Base-by-base conservation (phyloP, 73 alveolate species). In the Blepharisma japonicum region DNA sequence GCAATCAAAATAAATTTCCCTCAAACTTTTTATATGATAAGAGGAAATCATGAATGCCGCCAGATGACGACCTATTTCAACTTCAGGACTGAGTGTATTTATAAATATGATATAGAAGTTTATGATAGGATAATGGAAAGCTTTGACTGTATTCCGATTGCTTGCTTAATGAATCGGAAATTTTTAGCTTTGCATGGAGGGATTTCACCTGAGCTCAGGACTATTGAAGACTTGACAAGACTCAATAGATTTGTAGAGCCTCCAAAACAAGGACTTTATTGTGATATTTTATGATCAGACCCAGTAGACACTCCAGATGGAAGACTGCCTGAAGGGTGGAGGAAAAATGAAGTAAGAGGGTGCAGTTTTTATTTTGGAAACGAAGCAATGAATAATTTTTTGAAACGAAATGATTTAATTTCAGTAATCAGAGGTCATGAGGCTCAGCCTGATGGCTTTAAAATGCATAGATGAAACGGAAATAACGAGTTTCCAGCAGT, bases 131-230 rank as follows among this genome's bases (percentile, higher is more conserved):
- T 82, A 9, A 86, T 86, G 96, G 91, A 89, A 6, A 21, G 77
- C 74, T 93, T 93, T 78, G 98, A 93, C 82, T 77, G 85, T 20
- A 50, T 91, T 45, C 98, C 98, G 18, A n/a, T 93, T n/a, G 84
- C 96, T 20, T 94, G 96, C 56, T 47, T 85, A 45, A 70, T 93
- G 70, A 87, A 93, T 53, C 81, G 95, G 50, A 85, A 80, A 78
- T 78, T 71, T 68, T 90, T 94, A 6, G 92, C 94, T 8, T 81
- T 94, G 6, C 97, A 92, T 70, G 98, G 98, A 18, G 98, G 98
- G 8, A 72, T 94, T 71, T 90, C 97, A 38, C 99, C 99, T 2
- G 96, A 92, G 54, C 77, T 94, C 70, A 55, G 61, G 48, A 83
- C 83, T 71, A 78, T 86, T 14, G 71, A 77, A 11, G 83, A 66